phyloP scores from a whole-genome alignment of 441 rosid species.

The Flueggea neowawraea region DNA sequence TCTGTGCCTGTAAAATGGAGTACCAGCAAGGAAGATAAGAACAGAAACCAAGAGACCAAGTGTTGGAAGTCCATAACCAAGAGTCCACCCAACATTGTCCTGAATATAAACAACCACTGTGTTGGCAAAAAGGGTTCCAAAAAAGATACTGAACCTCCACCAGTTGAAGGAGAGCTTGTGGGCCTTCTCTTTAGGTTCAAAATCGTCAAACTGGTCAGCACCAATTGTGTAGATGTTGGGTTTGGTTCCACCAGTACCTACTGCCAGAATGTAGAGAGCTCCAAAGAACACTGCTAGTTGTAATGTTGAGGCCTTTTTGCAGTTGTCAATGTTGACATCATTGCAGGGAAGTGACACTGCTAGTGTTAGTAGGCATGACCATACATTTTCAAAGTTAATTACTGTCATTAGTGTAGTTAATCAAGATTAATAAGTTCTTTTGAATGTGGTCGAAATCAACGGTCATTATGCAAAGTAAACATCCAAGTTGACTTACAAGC shows the following conservation, averaged over 20 bases:
- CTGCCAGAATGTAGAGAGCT: slow-evolving; percentile 63
- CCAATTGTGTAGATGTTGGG: slow-evolving; percentile 92
- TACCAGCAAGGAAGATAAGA: slow-evolving; percentile 58
- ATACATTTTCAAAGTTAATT: background rate
- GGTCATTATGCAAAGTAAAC: too few species aligned
- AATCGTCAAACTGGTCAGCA: slow-evolving; percentile 93
- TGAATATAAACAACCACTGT: slow-evolving; percentile 77
- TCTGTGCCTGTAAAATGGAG: slow-evolving; percentile 72
- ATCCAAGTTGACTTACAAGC: too few species aligned
- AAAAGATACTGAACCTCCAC: slow-evolving; percentile 96
- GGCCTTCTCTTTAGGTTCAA: slow-evolving; percentile 67
- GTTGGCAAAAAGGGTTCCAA: slow-evolving; percentile 90
- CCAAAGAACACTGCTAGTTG: slow-evolving; percentile 60
- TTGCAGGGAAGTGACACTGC: slow-evolving; percentile 72
- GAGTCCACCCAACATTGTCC: slow-evolving; percentile 85
- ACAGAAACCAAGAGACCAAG: slow-evolving; percentile 61
- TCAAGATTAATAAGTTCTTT: too few species aligned
- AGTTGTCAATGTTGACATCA: slow-evolving; percentile 22
- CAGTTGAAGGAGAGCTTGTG: slow-evolving; percentile 92
- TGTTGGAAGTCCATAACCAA: slow-evolving; percentile 80
- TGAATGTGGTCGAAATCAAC: too few species aligned
- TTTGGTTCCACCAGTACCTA: slow-evolving; percentile 93
- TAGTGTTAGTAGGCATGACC: slow-evolving; percentile 48
- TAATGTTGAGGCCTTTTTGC: slow-evolving; percentile 58
- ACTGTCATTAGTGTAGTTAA: too few species aligned